Conservation (phyloP, 306 rosid species). For the Rosa multiflora region DNA sequence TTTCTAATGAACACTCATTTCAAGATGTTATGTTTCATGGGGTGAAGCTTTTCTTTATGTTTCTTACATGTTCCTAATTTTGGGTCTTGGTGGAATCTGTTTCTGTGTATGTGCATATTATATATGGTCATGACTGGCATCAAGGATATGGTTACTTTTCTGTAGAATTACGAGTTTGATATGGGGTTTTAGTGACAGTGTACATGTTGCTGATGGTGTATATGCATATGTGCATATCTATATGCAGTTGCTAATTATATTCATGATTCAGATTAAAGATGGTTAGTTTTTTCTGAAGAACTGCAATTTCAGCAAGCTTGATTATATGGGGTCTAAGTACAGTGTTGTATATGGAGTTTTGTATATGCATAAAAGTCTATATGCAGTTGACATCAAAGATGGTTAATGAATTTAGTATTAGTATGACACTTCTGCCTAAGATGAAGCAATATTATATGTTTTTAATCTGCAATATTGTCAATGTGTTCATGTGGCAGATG, state of each 20-base stretch:
- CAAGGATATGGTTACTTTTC: not conserved
- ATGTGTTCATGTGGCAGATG: constrained; percentile 37
- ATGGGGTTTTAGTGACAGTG: not conserved
- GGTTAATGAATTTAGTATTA: not conserved
- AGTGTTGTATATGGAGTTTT: not conserved
- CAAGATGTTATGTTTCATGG: not conserved
- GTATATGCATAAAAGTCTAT: not conserved
- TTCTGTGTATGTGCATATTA: not conserved
- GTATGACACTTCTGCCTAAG: not conserved
- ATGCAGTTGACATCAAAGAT: not conserved
- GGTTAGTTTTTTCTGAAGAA: not conserved
- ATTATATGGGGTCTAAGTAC: not conserved
- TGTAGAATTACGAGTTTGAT: not conserved
- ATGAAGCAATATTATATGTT: not conserved
- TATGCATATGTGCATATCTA: not conserved
- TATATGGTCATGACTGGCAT: not conserved
- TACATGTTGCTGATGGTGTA: not conserved
- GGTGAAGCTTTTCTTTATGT: not conserved
- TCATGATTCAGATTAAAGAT: not conserved
- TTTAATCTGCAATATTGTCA: not conserved
- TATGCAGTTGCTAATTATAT: not conserved
- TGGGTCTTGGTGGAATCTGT: not conserved
- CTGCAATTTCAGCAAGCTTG: not conserved
- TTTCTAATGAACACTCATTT: not conserved
- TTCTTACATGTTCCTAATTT: not conserved